A percentile compares a stretch with the other conserved stretches of the same genome.
Conservation (phyloP, 2,329 filamentous ascomycete species). For the Nigrospora sphaerica region DNA sequence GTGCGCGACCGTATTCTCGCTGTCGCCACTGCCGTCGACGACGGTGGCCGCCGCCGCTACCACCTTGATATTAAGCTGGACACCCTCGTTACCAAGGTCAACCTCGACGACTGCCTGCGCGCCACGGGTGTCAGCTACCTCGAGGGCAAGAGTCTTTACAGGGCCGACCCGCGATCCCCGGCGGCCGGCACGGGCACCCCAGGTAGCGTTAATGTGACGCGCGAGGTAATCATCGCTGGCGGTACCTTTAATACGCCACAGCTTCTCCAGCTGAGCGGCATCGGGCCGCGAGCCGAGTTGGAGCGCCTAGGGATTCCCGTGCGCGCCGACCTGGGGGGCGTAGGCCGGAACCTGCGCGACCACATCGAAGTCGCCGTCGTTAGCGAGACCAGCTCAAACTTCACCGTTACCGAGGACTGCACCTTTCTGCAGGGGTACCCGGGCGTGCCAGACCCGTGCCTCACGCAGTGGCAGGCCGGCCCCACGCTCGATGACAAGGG, state of each 20-base stretch:
- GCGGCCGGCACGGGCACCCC: constrained; percentile 9
- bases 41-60: constrained; percentile 35
- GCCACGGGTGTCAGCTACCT: constrained; percentile 34
- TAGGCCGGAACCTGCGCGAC: constrained; percentile 52
- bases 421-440: background rate
- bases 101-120: constrained; percentile 24
- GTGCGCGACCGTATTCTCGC: constrained; percentile 44
- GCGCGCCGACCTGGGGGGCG: constrained; percentile 50
- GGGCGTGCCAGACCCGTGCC: no score
- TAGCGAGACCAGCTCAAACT: constrained; percentile 22
- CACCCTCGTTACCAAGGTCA: constrained; percentile 31
- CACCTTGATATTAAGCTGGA: constrained; percentile 25
- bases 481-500: background rate
- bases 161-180: constrained; percentile 28
- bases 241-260: constrained; percentile 40
- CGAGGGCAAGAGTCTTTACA: constrained; percentile 31
- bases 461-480: background rate
- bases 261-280: constrained; percentile 37
- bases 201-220: background rate
- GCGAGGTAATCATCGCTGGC: constrained; percentile 31
- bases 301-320: constrained; percentile 38
- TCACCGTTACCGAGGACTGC: constrained; percentile 1
- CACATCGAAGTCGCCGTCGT: constrained; percentile 17
- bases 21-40: constrained; percentile 37
- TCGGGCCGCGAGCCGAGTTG: constrained; percentile 33